Conservation (phyloP, 352 stramenopile genomes). For the Peronospora belbahrii region DNA sequence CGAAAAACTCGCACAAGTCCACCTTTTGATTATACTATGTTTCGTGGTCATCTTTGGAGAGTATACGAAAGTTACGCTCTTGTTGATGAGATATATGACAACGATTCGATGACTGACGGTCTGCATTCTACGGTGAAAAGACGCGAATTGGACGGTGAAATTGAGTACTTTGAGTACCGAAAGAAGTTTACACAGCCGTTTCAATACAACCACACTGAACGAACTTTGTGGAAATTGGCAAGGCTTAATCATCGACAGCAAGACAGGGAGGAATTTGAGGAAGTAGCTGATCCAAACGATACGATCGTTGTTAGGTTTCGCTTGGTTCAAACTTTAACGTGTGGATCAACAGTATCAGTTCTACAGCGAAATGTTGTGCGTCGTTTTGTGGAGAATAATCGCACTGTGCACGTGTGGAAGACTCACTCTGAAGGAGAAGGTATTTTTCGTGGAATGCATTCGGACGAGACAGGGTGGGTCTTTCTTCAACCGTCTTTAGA, state of each 20-base stretch:
- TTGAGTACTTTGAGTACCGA: constrained; percentile 10
- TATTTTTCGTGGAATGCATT: constrained; percentile 26
- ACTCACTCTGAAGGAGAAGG: constrained; percentile 28
- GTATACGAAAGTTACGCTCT: constrained; percentile 14
- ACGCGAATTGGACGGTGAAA: constrained; percentile 1
- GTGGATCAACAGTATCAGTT: constrained; percentile 7
- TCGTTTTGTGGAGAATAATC: constrained; percentile 27
- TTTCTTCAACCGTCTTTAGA: constrained; percentile 17
- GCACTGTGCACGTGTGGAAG: constrained; percentile 46
- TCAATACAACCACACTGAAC: constrained; percentile 6
- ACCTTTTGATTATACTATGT: constrained; percentile 20
- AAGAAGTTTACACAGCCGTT: constrained; percentile 10
- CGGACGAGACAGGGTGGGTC: constrained; percentile 49
- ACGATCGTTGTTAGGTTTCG: constrained; percentile 27
- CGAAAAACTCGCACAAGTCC: background rate
- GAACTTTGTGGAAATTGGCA: constrained; percentile 10
- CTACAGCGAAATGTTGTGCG: constrained; percentile 9
- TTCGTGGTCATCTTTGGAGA: constrained; percentile 13
- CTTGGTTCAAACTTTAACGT: constrained; percentile 5
- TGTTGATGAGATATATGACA: constrained; percentile 13
- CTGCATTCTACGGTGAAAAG: constrained; percentile 1
- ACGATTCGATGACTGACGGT: constrained; percentile 2
- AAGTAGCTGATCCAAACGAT: constrained; percentile 10
- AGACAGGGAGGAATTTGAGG: constrained; percentile 6
- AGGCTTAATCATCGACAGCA: constrained; percentile 8